phyloP scores from a whole-genome alignment of 768 basidiomycete species.

The Trametes sanguinea region DNA sequence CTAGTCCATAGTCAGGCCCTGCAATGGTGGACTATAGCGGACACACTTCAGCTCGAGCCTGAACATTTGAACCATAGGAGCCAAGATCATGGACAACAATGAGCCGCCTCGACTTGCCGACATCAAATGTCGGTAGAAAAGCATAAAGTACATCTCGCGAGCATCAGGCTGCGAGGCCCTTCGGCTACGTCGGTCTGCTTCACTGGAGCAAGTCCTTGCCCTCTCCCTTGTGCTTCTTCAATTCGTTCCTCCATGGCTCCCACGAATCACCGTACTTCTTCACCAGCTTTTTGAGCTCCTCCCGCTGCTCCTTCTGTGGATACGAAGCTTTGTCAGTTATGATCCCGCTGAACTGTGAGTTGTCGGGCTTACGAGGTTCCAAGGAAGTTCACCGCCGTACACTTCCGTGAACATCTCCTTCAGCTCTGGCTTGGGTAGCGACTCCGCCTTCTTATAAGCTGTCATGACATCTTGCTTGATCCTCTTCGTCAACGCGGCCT shows the following conservation, averaged over 20 bases:
- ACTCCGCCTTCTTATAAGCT: slow-evolving; percentile 79
- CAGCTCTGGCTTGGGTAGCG: slow-evolving; percentile 66
- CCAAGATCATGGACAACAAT: too few species aligned
- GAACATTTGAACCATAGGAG: too few species aligned
- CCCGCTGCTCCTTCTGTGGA: slow-evolving; percentile 75
- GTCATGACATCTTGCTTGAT: slow-evolving; percentile 75
- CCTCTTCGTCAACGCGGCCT: slow-evolving; percentile 66
- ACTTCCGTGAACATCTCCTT: slow-evolving; percentile 84
- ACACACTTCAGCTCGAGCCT: too few species aligned
- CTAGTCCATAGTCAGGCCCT: background rate
- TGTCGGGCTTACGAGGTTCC: slow-evolving; percentile 68
- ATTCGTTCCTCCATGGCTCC: slow-evolving; percentile 84
- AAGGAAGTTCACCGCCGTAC: slow-evolving; percentile 82
- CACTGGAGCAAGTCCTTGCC: slow-evolving; percentile 50
- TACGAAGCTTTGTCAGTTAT: slow-evolving; percentile 3
- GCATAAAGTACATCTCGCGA: background rate
- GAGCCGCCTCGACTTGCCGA: too few species aligned
- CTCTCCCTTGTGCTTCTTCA: slow-evolving; percentile 72
- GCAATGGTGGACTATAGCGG: too few species aligned
- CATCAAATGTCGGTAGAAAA: background rate
- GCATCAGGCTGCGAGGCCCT: background rate
- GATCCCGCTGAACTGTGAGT: slow-evolving; percentile 1
- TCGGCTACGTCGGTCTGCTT: slow-evolving; percentile 5
- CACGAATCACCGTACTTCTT: slow-evolving; percentile 85
- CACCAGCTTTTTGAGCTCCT: slow-evolving; percentile 71